These are phyloP conservation scores for Bolboschoenus planiculmis DNA, from an alignment of 176 grass and related monocot genomes.

Conservation along the genomic window DNA sequence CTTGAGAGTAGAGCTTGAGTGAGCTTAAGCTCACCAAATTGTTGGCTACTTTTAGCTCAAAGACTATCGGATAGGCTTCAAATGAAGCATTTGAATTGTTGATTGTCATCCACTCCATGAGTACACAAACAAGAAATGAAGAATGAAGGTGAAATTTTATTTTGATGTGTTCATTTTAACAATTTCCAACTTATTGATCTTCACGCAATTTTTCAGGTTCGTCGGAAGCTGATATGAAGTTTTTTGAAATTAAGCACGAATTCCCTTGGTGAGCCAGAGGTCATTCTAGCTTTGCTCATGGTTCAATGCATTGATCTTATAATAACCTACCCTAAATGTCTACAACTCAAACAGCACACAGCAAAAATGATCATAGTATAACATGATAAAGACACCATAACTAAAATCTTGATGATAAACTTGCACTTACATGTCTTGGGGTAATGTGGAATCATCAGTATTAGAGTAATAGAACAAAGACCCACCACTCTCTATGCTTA, in stretches of 20 bases:
- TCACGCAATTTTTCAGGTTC: neutral
- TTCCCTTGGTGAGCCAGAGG: neutral
- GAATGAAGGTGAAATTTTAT: neutral
- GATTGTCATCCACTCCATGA: neutral
- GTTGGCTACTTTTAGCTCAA: neutral
- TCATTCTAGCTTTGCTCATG: neutral
- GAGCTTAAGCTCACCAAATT: neutral
- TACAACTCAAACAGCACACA: neutral
- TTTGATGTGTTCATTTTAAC: neutral
- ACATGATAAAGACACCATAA: neutral
- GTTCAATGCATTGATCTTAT: neutral
- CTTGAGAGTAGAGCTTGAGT: neutral
- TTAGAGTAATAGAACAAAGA: constrained; percentile 84
- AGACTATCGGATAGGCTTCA: neutral
- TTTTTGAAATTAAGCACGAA: neutral
- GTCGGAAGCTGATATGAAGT: neutral
- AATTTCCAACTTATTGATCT: neutral
- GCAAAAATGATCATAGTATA: neutral
- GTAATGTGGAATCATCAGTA: constrained; percentile 87
- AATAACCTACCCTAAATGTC: neutral
- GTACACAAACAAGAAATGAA: neutral
- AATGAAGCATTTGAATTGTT: neutral
- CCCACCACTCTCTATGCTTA: constrained; percentile 94
- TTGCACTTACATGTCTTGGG: constrained; percentile 84
- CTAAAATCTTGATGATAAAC: neutral